Base-by-base conservation (phyloP, 169 alveolate genomes). In the Neospora caninum region DNA sequence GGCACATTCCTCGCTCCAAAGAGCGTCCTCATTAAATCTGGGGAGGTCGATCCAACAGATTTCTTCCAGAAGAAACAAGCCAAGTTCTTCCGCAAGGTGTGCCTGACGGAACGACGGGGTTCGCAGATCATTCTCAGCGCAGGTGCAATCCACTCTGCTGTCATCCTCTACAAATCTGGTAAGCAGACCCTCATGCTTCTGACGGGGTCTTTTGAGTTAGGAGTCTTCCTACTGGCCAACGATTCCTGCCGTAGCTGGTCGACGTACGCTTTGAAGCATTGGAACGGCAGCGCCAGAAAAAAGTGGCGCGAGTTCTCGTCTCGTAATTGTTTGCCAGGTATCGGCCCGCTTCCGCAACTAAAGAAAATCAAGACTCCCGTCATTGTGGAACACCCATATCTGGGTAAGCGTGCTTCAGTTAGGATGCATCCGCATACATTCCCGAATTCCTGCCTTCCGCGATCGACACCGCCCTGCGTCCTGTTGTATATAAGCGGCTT, bases 131-230 rank as follows among this genome's bases (percentile, higher is more conserved):
- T 95, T 18, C 94, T 95, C 42, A 91, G 95, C 39, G 83, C 96
- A 7, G 96, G 96, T 27, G 92, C 96, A 29, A 95, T 95, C 29
- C 87, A 88, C 43, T 84, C 96, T 20, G 95, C 96, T 2, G 78
- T 95, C 67, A 58, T 95, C 80, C 94, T 95, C 53, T 95, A 88
- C 53, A 93, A 89, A 78, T 95, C 96, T 2, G 96, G 96, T 88
- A 31, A 88, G 93, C 41, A 0, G 88, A 0, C 58, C 9, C 18
- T 49, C 58, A 49, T 22, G 10, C 18, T 49, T 49, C 58, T 0
- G 9, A 13, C 27, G 6, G 18, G 27, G 18, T 49, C 58, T 49
- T 13, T 49, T 22, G 58, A 49, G 58, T 13, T 49, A 22, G 58
- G 58, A 49, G 9, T 49, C 58, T 49, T 49, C 58, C 13, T 49